Percentiles rank a stretch among this genome's conserved stretches.
These are phyloP conservation scores for Piloderma croceum DNA, from an alignment of 768 basidiomycete species.

Conservation along the genomic window DNA sequence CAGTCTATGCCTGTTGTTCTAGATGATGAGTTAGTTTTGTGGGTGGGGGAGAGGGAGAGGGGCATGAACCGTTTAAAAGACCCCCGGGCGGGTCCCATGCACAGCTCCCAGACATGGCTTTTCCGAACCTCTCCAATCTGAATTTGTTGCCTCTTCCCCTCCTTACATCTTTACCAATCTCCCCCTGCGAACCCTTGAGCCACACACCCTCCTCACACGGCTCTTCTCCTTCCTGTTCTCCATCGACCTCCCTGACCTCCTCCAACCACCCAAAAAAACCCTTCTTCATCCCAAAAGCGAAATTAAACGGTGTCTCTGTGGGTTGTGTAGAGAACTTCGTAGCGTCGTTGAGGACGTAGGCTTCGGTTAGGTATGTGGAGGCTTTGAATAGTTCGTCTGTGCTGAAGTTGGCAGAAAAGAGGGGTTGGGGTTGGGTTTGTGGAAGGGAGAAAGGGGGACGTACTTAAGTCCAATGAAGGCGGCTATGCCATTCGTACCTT, in stretches of 20 bases:
- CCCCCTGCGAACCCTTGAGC: too few relatives aligned
- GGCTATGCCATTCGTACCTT: constrained; percentile 56
- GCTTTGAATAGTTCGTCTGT: constrained; percentile 76
- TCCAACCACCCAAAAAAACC: constrained; percentile 75
- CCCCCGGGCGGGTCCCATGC: constrained; percentile 66
- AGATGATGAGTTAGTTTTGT: not conserved
- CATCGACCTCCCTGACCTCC: constrained; percentile 23
- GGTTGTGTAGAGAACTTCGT: constrained; percentile 32
- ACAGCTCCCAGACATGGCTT: constrained; percentile 68
- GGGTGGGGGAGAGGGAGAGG: not conserved
- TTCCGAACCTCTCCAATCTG: constrained; percentile 64
- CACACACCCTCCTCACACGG: not conserved
- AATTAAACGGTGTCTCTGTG: constrained; percentile 62
- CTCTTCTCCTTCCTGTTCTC: too few relatives aligned
- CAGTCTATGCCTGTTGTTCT: constrained; percentile 50
- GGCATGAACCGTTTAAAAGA: constrained; percentile 44
- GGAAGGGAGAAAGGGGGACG: constrained; percentile 57
- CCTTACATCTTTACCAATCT: constrained; percentile 17
- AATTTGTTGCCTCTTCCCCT: constrained; percentile 38
- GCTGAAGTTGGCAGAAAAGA: constrained; percentile 29
- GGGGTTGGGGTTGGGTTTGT: constrained; percentile 8
- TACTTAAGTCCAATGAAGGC: constrained; percentile 70
- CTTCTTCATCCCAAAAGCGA: constrained; percentile 52
- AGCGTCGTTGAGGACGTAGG: constrained; percentile 38
- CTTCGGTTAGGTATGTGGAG: constrained; percentile 69